Evolutionary conservation across 129 eudicot species (phyloP).

Genomic region (Oenanthe sinensis): DNA sequence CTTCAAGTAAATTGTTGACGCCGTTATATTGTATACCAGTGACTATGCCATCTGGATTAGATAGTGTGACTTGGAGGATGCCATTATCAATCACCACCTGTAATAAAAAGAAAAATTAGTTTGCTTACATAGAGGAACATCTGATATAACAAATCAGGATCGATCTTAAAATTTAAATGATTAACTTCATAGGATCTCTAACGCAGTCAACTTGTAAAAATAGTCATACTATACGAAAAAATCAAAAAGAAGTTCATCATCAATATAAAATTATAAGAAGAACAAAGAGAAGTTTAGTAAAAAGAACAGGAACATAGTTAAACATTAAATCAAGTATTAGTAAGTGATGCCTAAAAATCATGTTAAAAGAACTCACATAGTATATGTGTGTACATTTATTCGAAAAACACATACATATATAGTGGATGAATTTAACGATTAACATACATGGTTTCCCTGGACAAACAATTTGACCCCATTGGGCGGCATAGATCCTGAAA

Average conservation of each 20-base stretch:
- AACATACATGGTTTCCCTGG: conserved; percentile 1
- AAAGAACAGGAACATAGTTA: background rate
- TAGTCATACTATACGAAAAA: background rate
- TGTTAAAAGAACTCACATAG: background rate
- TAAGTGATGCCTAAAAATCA: background rate
- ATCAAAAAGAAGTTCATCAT: background rate
- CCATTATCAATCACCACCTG: conserved; percentile 83
- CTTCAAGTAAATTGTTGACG: conserved; percentile 73
- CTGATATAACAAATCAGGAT: background rate
- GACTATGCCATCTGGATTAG: conserved; percentile 75
- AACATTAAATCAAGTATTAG: background rate
- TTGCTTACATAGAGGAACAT: background rate
- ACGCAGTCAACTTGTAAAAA: background rate
- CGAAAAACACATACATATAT: background rate
- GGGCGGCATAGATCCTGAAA: background rate
- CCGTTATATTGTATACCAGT: conserved; percentile 64
- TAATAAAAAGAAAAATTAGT: background rate
- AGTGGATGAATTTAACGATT: background rate
- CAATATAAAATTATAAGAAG: background rate
- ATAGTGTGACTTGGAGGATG: conserved; percentile 61
- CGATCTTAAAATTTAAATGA: background rate
- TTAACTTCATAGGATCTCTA: background rate
- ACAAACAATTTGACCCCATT: background rate
- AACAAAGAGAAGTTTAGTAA: background rate
- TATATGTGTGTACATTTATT: background rate